Evolutionary conservation across 108 stramenopile genomes (phyloP).

Genomic region (Nitzschia putrida): DNA sequence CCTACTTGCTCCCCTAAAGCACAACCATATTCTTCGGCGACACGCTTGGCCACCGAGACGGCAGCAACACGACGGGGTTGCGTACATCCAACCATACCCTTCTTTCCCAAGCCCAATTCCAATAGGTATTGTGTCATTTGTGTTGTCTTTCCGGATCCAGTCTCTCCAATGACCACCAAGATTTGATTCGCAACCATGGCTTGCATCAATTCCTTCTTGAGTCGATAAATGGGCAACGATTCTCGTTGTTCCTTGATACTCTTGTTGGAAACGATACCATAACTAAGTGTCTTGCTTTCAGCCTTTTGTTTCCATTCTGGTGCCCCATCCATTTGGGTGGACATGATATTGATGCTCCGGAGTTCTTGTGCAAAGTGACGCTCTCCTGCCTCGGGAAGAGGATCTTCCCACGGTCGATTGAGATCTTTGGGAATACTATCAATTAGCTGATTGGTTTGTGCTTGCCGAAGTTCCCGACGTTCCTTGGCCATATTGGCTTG

Average conservation of each 20-base stretch:
- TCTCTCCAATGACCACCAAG: constrained; percentile 97
- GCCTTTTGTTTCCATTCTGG: constrained; percentile 98
- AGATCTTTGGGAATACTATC: constrained; percentile 98
- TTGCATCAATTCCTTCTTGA: constrained; percentile 82
- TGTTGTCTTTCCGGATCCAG: constrained; percentile 91
- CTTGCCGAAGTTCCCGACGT: constrained; percentile 93
- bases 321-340: constrained; percentile 75
- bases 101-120: constrained; percentile 90
- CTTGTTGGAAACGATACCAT: constrained; percentile 92
- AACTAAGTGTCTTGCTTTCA: constrained; percentile 90
- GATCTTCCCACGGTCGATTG: constrained; percentile 98
- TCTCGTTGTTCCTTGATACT: constrained; percentile 95
- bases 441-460: constrained; percentile 94
- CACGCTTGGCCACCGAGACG: constrained; percentile 97
- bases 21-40: constrained; percentile 98
- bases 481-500: constrained; percentile 94
- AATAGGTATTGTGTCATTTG: constrained; percentile 99
- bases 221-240: constrained; percentile 84
- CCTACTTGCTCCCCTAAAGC: constrained; percentile 93
- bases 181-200: constrained; percentile 89
- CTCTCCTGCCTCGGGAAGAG: constrained; percentile 95
- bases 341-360: constrained; percentile 89
- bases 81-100: constrained; percentile 95
- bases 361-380: constrained; percentile 97
- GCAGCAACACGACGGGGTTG: constrained; percentile 99